Percentiles rank a stretch among this genome's conserved stretches.
These are phyloP conservation scores for Verticillium alfalfae DNA, from an alignment of 2,329 filamentous ascomycete species.

Conservation along the genomic window DNA sequence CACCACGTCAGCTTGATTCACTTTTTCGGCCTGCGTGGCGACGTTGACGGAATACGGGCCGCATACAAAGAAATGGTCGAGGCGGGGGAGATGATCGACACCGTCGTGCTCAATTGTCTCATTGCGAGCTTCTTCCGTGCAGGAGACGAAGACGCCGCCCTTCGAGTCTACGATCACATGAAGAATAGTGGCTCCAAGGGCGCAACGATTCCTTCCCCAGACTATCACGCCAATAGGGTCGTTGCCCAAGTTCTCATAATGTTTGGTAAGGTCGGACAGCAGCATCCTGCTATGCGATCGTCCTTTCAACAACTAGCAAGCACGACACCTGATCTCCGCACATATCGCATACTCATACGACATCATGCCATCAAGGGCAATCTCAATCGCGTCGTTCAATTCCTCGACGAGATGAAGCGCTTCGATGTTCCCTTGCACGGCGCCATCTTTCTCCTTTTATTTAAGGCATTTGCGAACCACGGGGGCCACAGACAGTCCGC, in stretches of 20 bases:
- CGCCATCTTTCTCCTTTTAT: slow-evolving; percentile 71
- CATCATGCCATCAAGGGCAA: slow-evolving; percentile 69
- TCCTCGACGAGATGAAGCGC: slow-evolving; percentile 75
- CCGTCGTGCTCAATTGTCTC: slow-evolving; percentile 78
- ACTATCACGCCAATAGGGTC: slow-evolving; percentile 40
- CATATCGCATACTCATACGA: slow-evolving; percentile 73
- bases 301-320: slow-evolving; percentile 56
- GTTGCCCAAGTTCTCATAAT: slow-evolving; percentile 53
- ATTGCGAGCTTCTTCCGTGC: slow-evolving; percentile 72
- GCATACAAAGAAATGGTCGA: slow-evolving; percentile 82
- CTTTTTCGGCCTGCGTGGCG: slow-evolving; percentile 70
- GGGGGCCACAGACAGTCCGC: slow-evolving; percentile 58
- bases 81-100: slow-evolving; percentile 82
- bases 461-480: slow-evolving; percentile 74
- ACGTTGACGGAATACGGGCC: slow-evolving; percentile 67
- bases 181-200: slow-evolving; percentile 50
- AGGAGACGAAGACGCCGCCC: slow-evolving; percentile 70
- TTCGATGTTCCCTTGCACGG: slow-evolving; percentile 66
- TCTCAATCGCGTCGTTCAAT: slow-evolving; percentile 62
- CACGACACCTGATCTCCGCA: slow-evolving; percentile 69
- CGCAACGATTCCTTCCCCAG: slow-evolving; percentile 32
- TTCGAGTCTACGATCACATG: slow-evolving; percentile 81
- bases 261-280: slow-evolving; percentile 48
- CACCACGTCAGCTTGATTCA: slow-evolving; percentile 80
- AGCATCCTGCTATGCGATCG: slow-evolving; percentile 48